A percentile compares a stretch with the other conserved stretches of the same genome.
These are phyloP conservation scores for Exserohilum rostratum DNA, from an alignment of 2,329 filamentous ascomycete genomes.

Conservation along the genomic window DNA sequence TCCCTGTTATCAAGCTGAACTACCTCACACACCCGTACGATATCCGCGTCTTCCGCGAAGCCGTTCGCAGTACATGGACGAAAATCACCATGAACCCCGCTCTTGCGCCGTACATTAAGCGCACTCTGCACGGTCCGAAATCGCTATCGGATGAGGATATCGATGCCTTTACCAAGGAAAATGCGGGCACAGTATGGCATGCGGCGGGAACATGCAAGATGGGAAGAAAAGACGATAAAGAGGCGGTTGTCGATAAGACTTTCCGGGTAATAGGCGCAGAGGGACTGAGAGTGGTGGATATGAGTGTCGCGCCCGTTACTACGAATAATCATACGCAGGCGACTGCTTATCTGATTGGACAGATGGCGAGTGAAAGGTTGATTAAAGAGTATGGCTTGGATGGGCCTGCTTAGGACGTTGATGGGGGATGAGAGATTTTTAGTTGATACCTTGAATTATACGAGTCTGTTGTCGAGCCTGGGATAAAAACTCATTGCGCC, in stretches of 20 bases:
- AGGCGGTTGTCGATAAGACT: constrained; percentile 46
- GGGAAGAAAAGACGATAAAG: constrained; percentile 42
- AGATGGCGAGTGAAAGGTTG: constrained; percentile 44
- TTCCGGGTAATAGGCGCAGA: constrained; percentile 48
- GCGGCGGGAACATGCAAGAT: constrained; percentile 47
- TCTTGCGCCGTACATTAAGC: constrained; percentile 56
- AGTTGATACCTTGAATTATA: not conserved
- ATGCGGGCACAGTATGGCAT: constrained; percentile 45
- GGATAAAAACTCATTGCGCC: too few species aligned
- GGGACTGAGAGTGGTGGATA: constrained; percentile 49
- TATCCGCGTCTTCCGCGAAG: constrained; percentile 41
- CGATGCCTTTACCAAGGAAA: constrained; percentile 39
- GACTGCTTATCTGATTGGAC: constrained; percentile 44
- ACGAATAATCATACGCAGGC: constrained; percentile 46
- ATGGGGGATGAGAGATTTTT: not conserved
- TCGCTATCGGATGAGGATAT: constrained; percentile 60
- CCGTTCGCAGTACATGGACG: constrained; percentile 48
- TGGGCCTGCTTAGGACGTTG: not conserved
- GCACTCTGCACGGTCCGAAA: constrained; percentile 53
- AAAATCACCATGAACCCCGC: constrained; percentile 56
- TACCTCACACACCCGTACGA: constrained; percentile 63
- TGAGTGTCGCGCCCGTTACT: constrained; percentile 42
- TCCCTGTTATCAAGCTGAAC: constrained; percentile 61
- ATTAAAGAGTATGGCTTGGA: constrained; percentile 37
- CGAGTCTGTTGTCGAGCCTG: not conserved